phyloP scores from a whole-genome alignment of 2,329 filamentous ascomycete species.

The Stemphylium lycopersici region DNA sequence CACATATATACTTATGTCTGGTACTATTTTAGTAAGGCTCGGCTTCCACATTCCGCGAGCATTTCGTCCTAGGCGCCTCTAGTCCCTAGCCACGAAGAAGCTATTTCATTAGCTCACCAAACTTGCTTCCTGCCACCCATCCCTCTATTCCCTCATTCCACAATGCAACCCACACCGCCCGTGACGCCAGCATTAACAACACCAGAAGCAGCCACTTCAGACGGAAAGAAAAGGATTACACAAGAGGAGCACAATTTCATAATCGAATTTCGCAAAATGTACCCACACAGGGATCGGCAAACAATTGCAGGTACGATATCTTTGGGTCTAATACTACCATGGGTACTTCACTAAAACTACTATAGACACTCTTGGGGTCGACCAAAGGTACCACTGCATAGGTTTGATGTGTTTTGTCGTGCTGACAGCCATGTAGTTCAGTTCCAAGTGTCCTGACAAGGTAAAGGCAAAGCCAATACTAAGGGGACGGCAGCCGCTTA shows the following conservation, averaged over 20 bases:
- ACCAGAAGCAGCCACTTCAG: conserved; percentile 48
- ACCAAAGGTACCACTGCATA: conserved; percentile 76
- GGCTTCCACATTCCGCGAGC: too few species aligned
- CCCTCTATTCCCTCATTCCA: too few species aligned
- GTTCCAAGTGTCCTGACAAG: conserved; percentile 97
- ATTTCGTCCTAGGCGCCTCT: too few species aligned
- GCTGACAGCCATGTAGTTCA: conserved; percentile 66
- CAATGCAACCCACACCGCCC: too few species aligned
- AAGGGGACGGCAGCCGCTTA: conserved; percentile 78
- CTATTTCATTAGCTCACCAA: too few species aligned
- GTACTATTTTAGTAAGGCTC: too few species aligned
- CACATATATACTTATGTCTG: too few species aligned
- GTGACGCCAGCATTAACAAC: conserved; percentile 38
- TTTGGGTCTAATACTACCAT: conserved; percentile 22
- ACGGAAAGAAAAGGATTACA: conserved; percentile 90
- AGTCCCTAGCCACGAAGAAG: too few species aligned
- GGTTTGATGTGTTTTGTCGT: conserved; percentile 12
- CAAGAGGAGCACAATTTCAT: conserved; percentile 89
- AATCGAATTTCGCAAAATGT: conserved; percentile 93
- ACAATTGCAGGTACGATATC: conserved; percentile 80
- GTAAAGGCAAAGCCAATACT: conserved; percentile 90
- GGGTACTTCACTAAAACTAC: conserved; percentile 38
- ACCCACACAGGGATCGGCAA: conserved; percentile 92
- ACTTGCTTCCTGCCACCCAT: too few species aligned
- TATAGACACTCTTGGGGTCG: conserved; percentile 86